These are phyloP conservation scores for Penicillium rolfsii DNA, from an alignment of 2,329 filamentous ascomycete species.

Conservation along the genomic window DNA sequence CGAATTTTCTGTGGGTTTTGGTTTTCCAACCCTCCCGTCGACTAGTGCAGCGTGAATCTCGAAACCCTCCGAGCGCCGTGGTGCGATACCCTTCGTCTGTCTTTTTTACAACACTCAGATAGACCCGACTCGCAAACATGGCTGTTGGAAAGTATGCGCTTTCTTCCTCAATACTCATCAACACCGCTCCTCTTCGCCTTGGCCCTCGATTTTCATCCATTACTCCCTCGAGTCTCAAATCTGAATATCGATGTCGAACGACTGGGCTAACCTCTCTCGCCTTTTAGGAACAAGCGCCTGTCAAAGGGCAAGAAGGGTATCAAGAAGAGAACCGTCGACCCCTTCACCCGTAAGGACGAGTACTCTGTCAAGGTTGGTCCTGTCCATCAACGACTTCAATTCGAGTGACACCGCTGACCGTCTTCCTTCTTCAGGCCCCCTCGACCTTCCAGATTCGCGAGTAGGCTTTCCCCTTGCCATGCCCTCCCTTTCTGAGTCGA, in stretches of 20 bases:
- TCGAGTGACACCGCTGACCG: slow-evolving; percentile 22
- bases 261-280: slow-evolving; percentile 21
- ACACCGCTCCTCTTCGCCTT: slow-evolving; percentile 10
- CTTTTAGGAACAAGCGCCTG: slow-evolving; percentile 94
- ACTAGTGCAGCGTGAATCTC: slow-evolving; percentile 40
- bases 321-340: slow-evolving; percentile 98
- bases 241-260: slow-evolving; percentile 13
- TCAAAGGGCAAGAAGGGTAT: slow-evolving; percentile 99
- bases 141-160: slow-evolving; percentile 75
- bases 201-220: slow-evolving; percentile 8
- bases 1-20: slow-evolving; percentile 52
- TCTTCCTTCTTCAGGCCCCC: slow-evolving; percentile 67
- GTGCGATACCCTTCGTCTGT: slow-evolving; percentile 48
- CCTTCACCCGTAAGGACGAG: slow-evolving; percentile 99
- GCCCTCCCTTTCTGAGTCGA: slow-evolving; percentile 6
- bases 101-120: slow-evolving; percentile 46
- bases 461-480: slow-evolving; percentile 61
- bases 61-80: slow-evolving; percentile 44
- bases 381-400: background rate
- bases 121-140: slow-evolving; percentile 68
- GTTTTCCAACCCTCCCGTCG: slow-evolving; percentile 42
- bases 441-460: slow-evolving; percentile 95
- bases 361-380: slow-evolving; percentile 85
- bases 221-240: slow-evolving; percentile 8
- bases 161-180: slow-evolving; percentile 12